Evolutionary conservation across 768 basidiomycete genomes (phyloP).

Genomic region (Pholiota microspora): DNA sequence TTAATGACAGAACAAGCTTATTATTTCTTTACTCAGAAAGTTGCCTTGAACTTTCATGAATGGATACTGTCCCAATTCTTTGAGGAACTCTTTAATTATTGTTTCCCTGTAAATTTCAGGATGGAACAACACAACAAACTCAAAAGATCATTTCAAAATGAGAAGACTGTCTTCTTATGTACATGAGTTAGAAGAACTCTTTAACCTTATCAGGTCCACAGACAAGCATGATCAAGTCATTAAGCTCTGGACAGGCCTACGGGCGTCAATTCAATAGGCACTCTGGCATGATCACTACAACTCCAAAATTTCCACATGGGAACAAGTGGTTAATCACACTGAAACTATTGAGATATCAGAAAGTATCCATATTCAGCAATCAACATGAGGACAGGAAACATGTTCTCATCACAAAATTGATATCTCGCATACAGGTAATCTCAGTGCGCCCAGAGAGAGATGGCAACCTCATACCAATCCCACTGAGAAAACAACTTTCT

Average conservation of each 20-base stretch:
- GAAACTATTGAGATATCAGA: no score
- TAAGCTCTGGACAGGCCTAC: conserved; percentile 34
- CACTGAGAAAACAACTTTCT: no score
- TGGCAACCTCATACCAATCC: no score
- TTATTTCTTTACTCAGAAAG: conserved; percentile 31
- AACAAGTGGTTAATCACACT: no score
- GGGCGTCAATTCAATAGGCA: conserved; percentile 21
- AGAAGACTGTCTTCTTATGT: conserved; percentile 31
- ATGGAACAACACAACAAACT: conserved; percentile 26
- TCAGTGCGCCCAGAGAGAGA: no score
- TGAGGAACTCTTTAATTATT: conserved; percentile 31
- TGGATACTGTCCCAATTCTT: conserved; percentile 32
- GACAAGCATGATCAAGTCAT: conserved; percentile 28
- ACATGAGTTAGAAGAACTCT: conserved; percentile 32
- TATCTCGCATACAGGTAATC: no score
- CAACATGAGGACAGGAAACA: no score
- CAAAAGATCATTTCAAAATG: conserved; percentile 25
- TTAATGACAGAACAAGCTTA: conserved; percentile 30
- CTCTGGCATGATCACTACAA: conserved; percentile 29
- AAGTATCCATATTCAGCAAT: no score
- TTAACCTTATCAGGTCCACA: conserved; percentile 29
- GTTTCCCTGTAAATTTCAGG: conserved; percentile 28
- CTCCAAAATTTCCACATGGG: conserved; percentile 25
- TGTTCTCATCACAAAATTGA: no score
- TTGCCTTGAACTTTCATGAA: conserved; percentile 19